These are phyloP conservation scores for Pestalotiopsis sp. DNA, from an alignment of 2,329 filamentous ascomycete genomes.

Conservation along the genomic window DNA sequence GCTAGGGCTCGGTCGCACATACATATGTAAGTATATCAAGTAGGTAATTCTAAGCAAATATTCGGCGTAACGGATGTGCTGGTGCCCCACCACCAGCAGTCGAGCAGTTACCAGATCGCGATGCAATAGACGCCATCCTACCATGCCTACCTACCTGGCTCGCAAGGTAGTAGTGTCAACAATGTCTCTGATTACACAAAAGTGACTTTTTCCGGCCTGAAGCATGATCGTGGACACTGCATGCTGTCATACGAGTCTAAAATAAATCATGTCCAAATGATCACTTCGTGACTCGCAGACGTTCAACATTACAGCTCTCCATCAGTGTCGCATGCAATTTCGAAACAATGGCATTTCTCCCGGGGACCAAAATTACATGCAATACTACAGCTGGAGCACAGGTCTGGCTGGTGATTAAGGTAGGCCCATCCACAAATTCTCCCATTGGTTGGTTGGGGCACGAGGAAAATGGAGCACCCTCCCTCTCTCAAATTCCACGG, in stretches of 20 bases:
- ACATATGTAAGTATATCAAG: not conserved
- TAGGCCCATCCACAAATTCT: not conserved
- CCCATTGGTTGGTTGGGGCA: not conserved
- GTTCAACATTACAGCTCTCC: not conserved
- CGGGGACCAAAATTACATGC: not conserved
- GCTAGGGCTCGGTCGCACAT: not conserved
- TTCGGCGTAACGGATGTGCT: not conserved
- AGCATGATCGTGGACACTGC: not conserved
- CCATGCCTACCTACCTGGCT: not conserved
- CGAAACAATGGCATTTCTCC: not conserved
- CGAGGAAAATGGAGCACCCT: not conserved
- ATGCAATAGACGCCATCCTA: too few species aligned
- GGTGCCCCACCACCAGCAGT: not conserved
- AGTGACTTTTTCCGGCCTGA: not conserved
- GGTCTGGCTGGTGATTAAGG: not conserved
- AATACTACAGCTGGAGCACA: not conserved
- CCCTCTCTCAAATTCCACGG: not conserved
- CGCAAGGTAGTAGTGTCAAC: not conserved
- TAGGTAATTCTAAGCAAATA: not conserved
- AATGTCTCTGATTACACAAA: not conserved
- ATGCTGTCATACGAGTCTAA: not conserved
- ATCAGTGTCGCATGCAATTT: not conserved
- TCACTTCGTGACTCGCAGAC: not conserved
- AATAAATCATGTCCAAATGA: not conserved
- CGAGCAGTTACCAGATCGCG: too few species aligned